Evolutionary conservation across 805 yeast species (phyloP), one percentile per base, ranked within the genome.

Genomic region (Metschnikowia lochheadii): DNA sequence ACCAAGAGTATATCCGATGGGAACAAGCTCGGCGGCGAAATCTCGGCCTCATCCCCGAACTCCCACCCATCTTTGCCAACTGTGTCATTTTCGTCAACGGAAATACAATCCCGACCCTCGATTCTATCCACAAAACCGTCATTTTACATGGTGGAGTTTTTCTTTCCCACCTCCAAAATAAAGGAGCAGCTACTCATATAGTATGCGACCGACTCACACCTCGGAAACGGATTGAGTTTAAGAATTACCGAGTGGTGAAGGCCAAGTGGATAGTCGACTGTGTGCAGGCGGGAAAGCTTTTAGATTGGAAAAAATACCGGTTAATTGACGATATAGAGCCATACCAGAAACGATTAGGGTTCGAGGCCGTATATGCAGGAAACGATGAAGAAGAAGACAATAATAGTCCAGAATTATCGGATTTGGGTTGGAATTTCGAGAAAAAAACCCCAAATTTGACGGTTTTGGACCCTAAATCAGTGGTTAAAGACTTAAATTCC

Each of bases 71-170:
- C 1, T 90, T 92, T 62, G 60, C 69, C 35, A 81, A 77, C 1
- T 87, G 91, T 63, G 66, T 73, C 1, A 75, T 92, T 4, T 83
- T 86, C 64, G 89, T 92, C n/a, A 91, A 90, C 60, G 99, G 99
- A 0, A 82, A 86, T 60, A 92, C 98, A 0, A 69, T 68, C 2
- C 98, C 98, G 0, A 81, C 91, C n/a, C 78, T 89, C 14, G 69
- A 79, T 39, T 85, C 81, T 52, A 68, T 94, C 31, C 92, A 87
- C 59, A 78, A 83, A 49, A 58, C 89, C 56, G 83, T 92, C 2
- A 80, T 87, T 2, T 57, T 81, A 8, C 79, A 91, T 65, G 97
- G 98, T 0, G 99, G 99, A 0, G 75, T 70, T 46, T 88, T 87
- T 54, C 62, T 85, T 20, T 85, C 85, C 54, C 83, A 81, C 66